These are phyloP conservation scores for Rhodosporidiobolus sp. DNA, from an alignment of 768 basidiomycete species.

Conservation along the genomic window DNA sequence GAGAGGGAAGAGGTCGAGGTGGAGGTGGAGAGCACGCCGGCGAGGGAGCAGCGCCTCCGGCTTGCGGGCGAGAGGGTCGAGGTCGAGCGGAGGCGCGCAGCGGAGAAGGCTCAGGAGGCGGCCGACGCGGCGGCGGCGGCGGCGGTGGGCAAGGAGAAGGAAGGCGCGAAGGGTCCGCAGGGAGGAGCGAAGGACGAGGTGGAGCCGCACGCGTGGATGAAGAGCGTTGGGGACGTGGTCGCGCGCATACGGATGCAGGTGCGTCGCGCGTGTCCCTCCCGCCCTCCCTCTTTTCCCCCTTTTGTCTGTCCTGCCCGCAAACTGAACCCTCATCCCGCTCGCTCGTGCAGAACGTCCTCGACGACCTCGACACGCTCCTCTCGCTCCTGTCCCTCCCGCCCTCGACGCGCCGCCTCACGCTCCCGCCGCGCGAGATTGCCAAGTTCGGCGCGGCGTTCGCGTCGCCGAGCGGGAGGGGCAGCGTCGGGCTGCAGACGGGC, in stretches of 20 bases:
- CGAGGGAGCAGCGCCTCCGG: neutral
- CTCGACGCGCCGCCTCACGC: neutral
- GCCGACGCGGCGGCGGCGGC: neutral
- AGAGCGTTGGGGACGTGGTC: slow-evolving; percentile 14
- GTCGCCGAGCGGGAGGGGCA: slow-evolving; percentile 54
- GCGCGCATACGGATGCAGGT: slow-evolving; percentile 18
- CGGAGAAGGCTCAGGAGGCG: slow-evolving; percentile 2
- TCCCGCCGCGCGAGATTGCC: slow-evolving; percentile 56
- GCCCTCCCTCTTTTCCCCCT: neutral
- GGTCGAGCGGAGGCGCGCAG: neutral
- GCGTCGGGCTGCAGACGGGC: slow-evolving; percentile 58
- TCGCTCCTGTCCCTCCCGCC: slow-evolving; percentile 19
- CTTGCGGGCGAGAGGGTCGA: neutral
- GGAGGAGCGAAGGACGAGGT: neutral
- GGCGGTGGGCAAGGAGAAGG: slow-evolving; percentile 3
- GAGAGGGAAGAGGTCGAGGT: no score
- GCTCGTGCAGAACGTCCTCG: slow-evolving; percentile 22
- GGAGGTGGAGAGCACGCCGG: no score
- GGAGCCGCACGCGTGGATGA: slow-evolving; percentile 16
- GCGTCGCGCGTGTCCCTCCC: neutral
- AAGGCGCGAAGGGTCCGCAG: neutral
- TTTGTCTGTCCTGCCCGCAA: no score
- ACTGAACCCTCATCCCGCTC: no score
- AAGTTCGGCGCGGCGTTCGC: slow-evolving; percentile 61
- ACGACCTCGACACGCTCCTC: slow-evolving; percentile 31